These are phyloP conservation scores for apple (Malus domestica) DNA, from an alignment of 306 rosid species.

Conservation along the genomic window DNA sequence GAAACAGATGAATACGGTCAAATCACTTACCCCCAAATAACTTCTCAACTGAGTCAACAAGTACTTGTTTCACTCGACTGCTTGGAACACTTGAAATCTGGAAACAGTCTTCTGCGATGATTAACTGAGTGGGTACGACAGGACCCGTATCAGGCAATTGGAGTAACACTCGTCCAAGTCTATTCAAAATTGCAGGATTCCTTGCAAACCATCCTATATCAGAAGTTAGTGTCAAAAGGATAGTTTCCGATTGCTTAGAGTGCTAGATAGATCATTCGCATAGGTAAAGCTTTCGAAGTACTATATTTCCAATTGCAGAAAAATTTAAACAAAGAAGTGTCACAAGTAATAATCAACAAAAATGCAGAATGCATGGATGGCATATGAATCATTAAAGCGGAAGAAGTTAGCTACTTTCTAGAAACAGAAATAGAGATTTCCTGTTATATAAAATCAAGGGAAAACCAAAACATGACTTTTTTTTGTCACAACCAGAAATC, in stretches of 20 bases:
- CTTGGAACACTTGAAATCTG: constrained; percentile 58
- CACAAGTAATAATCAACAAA: not conserved
- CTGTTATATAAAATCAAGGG: not conserved
- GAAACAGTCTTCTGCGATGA: constrained; percentile 84
- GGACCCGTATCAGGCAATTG: constrained; percentile 32
- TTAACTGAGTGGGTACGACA: constrained; percentile 41
- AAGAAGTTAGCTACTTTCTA: not conserved
- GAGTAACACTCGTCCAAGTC: constrained; percentile 57
- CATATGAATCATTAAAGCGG: not conserved
- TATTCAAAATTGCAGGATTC: constrained; percentile 55
- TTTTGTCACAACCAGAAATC: not conserved
- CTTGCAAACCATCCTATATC: constrained; percentile 88
- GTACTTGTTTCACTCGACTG: constrained; percentile 25
- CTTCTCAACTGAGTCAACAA: constrained; percentile 45
- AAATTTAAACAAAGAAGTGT: not conserved
- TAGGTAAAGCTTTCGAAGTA: not conserved
- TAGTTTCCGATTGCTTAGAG: not conserved
- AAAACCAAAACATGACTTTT: not conserved
- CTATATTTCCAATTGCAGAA: not conserved
- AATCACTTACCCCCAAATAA: constrained; percentile 60
- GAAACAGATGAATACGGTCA: not conserved
- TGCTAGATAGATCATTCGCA: not conserved
- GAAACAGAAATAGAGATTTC: not conserved
- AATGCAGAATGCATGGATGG: not conserved
- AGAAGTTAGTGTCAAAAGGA: constrained; percentile 28